Evolutionary conservation across 2,329 filamentous ascomycete genomes (phyloP), one percentile per base, ranked within the genome.

Genomic region (Hypoxylon rubiginosum): DNA sequence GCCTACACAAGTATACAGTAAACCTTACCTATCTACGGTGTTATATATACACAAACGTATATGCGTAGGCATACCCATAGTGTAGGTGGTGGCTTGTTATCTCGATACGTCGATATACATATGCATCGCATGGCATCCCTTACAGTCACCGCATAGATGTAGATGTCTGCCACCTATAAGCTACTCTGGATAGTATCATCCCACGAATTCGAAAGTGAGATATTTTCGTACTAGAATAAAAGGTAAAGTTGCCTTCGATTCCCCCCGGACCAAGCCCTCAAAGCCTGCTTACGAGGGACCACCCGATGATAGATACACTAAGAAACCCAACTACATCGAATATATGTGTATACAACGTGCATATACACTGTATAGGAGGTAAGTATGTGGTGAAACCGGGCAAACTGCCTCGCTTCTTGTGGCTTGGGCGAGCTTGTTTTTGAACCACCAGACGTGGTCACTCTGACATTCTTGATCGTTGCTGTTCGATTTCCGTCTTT

Each of bases 391-490:
- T 60, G 39, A 64, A 58, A 54, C 30, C 36, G 28, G 24, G 43
- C 17, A 51, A 62, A 49, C 36, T 17, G 36, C 21, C 54, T 52
- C 15, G 48, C 50, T 17, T 39, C 15, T 30, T 58, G 53, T 51
- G 63, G 58, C 53, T 62, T 58, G 50, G 43, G 28, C 26, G 6
- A 30, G 28, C 46, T 17, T 50, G 15, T 30, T 19, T 10, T 62
- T 43, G 48, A 17, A 32, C 32, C 43, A 36, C 21, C 30, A 3
- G 15, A 24, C 19, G 1, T 3, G 39, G 34, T 15, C 19, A 10
- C 39, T 11, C 52, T 43, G 46, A 51, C 54, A 62, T 58, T 66
- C 34, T 60, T 62, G 24, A 58, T 49, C 57, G 52, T 49, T 48
- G 24, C 24, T 51, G 49, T 41, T 41, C 24, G 15, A 28, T 32